Evolutionary conservation across 192 early-diverging fungal genomes (phyloP).

Genomic region (Coemansia sp.): DNA sequence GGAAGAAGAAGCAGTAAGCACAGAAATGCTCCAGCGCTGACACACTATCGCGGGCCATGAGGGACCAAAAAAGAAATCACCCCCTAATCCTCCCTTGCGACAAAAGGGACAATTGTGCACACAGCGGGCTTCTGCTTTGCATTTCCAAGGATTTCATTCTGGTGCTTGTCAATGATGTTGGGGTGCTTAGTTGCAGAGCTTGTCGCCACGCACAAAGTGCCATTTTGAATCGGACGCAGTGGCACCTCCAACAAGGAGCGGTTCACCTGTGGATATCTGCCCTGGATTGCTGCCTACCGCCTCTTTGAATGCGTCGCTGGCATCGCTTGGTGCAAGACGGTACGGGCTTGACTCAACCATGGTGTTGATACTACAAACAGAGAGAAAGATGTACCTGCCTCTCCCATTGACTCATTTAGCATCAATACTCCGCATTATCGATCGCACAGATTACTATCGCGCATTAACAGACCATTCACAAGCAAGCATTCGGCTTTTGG

Average conservation of each 20-base stretch:
- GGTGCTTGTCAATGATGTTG: background rate
- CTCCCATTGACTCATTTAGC: slow-evolving; percentile 7
- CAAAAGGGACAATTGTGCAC: too few relatives aligned
- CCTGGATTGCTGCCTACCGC: slow-evolving; percentile 13
- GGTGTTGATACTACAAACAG: slow-evolving; percentile 34
- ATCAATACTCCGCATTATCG: background rate
- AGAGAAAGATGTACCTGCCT: background rate
- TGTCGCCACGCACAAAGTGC: slow-evolving; percentile 27
- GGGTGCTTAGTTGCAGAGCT: background rate
- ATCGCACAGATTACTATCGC: slow-evolving; percentile 4
- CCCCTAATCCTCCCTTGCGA: too few relatives aligned
- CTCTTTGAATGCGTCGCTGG: slow-evolving; percentile 20
- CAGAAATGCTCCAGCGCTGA: slow-evolving; percentile 6
- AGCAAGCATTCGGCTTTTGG: background rate
- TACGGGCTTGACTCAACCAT: slow-evolving; percentile 32
- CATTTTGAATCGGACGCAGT: slow-evolving; percentile 8
- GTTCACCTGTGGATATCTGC: slow-evolving; percentile 9
- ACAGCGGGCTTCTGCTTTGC: too few relatives aligned
- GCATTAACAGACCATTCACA: background rate
- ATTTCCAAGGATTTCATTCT: too few relatives aligned
- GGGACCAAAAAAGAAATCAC: too few relatives aligned
- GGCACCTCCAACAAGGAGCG: background rate
- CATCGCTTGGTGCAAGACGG: slow-evolving; percentile 12
- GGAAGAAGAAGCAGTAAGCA: slow-evolving; percentile 3
- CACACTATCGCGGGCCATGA: too few relatives aligned